Evolutionary conservation across 78 protist genomes (phyloP).

Genomic region (Dictyostelium firmibasis): DNA sequence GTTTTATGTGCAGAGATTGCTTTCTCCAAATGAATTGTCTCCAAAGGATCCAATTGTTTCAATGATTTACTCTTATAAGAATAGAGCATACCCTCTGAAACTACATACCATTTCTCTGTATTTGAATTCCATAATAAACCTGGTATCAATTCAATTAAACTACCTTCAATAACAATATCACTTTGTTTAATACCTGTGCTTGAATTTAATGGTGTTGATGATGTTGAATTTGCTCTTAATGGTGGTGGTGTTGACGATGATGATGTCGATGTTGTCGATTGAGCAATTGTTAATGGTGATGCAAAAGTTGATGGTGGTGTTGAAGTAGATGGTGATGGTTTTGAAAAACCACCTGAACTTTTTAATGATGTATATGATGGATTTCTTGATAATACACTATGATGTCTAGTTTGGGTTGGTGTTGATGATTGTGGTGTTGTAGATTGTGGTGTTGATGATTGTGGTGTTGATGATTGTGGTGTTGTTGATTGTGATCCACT

Average conservation of each 20-base stretch:
- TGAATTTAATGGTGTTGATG: neutral
- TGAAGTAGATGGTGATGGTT: slow-evolving; percentile 10
- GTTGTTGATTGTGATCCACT: neutral
- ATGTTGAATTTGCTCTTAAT: neutral
- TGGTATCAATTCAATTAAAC: slow-evolving; percentile 60
- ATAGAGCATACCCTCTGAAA: slow-evolving; percentile 57
- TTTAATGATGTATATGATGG: slow-evolving; percentile 66
- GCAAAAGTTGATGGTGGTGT: neutral
- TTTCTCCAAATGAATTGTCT: slow-evolving; percentile 67
- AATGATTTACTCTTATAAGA: slow-evolving; percentile 28
- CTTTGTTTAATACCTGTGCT: neutral
- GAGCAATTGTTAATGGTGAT: slow-evolving; percentile 14
- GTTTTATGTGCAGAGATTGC: slow-evolving; percentile 74
- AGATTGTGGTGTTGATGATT: neutral
- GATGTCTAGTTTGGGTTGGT: slow-evolving; percentile 20
- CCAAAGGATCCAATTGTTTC: slow-evolving; percentile 27
- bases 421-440: neutral
- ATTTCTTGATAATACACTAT: slow-evolving; percentile 59
- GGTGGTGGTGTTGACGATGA: neutral
- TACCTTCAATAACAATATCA: slow-evolving; percentile 63
- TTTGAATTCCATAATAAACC: slow-evolving; percentile 72
- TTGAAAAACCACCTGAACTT: slow-evolving; percentile 53
- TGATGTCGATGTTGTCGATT: neutral
- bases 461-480: neutral
- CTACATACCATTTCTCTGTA: slow-evolving; percentile 65